Evolutionary conservation across 78 protist species (phyloP).

Genomic region (Salpingoeca rosetta): DNA sequence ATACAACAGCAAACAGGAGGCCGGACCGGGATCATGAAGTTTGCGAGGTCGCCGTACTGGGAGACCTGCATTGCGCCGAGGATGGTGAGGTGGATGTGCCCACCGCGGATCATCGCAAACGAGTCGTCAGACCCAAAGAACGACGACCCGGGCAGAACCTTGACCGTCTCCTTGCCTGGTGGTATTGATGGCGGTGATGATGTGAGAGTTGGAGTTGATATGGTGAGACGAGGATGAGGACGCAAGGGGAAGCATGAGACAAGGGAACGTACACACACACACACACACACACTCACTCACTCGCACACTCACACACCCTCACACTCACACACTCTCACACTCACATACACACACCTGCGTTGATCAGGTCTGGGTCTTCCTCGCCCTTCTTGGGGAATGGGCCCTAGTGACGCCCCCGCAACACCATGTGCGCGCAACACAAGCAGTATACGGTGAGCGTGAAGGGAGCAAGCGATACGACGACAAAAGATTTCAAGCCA

Average conservation of each 20-base stretch:
- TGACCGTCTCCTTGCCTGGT: constrained; percentile 90
- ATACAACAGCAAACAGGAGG: too few relatives aligned
- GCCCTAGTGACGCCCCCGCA: constrained; percentile 5
- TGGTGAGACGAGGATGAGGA: too few relatives aligned
- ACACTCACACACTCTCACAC: not conserved
- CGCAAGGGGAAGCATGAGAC: not conserved
- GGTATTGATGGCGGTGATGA: too few relatives aligned
- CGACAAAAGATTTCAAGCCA: too few relatives aligned
- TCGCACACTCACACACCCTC: not conserved
- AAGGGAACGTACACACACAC: not conserved
- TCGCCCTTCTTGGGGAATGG: constrained; percentile 74
- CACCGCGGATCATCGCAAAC: constrained; percentile 93
- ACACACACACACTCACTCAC: not conserved
- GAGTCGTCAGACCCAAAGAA: constrained; percentile 71
- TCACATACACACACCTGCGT: constrained; percentile 35
- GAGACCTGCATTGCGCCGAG: constrained; percentile 92
- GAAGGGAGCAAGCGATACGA: too few relatives aligned
- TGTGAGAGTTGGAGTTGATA: not conserved
- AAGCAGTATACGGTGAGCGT: too few relatives aligned
- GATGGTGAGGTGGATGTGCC: constrained; percentile 77
- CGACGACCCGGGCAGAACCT: constrained; percentile 74
- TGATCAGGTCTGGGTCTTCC: constrained; percentile 86
- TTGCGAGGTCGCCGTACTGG: constrained; percentile 86
- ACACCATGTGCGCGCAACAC: too few relatives aligned
- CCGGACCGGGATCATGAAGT: constrained; percentile 94